Evolutionary conservation across 441 rosid genomes (phyloP).

Genomic region (Gossypium schwendimanii): DNA sequence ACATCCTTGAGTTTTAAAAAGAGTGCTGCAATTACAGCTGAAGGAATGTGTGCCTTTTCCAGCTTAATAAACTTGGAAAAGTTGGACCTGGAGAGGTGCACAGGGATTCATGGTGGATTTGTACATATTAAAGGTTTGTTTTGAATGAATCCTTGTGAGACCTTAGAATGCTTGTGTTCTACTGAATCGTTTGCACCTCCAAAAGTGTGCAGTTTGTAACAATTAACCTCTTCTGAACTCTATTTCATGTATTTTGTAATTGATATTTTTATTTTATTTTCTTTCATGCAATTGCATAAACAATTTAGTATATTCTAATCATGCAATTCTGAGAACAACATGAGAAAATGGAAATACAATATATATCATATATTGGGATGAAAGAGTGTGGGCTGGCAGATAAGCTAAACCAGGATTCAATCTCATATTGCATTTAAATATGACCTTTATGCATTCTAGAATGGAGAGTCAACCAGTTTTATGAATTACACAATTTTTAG

Average conservation of each 20-base stretch:
- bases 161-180: background rate
- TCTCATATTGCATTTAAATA: background rate
- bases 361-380: background rate
- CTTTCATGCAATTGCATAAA: background rate
- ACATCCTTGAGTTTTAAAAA: slow-evolving; percentile 43
- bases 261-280: background rate
- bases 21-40: slow-evolving; percentile 32
- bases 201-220: background rate
- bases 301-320: background rate
- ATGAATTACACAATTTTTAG: background rate
- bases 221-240: background rate
- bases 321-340: background rate
- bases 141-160: background rate
- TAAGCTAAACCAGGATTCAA: background rate
- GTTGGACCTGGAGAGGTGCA: slow-evolving; percentile 57
- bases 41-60: slow-evolving; percentile 43
- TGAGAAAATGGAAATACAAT: background rate
- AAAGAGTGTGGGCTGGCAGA: background rate
- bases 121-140: slow-evolving; percentile 44
- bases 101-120: slow-evolving; percentile 41
- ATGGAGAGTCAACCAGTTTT: background rate
- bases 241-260: too few species aligned
- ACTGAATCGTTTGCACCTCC: background rate
- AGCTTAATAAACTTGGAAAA: slow-evolving; percentile 43
- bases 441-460: background rate